Percentiles rank a stretch among this genome's conserved stretches.
Conservation (phyloP, 2,329 filamentous ascomycete species). For the Xylariales sp. region DNA sequence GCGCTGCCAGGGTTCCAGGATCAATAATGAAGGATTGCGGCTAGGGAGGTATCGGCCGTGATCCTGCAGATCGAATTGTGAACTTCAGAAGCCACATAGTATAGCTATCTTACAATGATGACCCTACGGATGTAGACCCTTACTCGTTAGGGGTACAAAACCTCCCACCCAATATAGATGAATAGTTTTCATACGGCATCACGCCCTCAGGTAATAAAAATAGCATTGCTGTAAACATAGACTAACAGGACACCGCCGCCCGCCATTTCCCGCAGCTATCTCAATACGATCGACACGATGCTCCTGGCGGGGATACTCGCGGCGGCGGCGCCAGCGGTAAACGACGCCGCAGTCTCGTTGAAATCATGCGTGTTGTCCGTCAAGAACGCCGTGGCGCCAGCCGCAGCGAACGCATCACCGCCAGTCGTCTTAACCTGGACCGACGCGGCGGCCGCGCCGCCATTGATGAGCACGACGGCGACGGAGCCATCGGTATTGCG, state of each 20-base stretch:
- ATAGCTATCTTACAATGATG: no score
- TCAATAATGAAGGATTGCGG: no score
- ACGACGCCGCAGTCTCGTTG: slow-evolving; percentile 30
- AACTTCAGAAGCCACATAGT: no score
- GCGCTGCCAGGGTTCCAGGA: no score
- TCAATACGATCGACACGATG: slow-evolving; percentile 33
- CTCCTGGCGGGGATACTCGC: slow-evolving; percentile 30
- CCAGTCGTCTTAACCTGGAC: slow-evolving; percentile 32
- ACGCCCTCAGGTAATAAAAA: no score
- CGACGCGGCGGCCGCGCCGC: slow-evolving; percentile 24
- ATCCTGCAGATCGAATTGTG: no score
- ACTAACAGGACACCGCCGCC: not conserved
- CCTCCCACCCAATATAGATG: no score
- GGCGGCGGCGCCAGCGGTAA: slow-evolving; percentile 20
- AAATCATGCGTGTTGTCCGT: slow-evolving; percentile 43
- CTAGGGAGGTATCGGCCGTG: no score
- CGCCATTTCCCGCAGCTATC: not conserved
- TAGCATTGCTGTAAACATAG: not conserved
- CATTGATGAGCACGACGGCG: slow-evolving; percentile 41
- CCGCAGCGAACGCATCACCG: slow-evolving; percentile 30
- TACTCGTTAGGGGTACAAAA: no score
- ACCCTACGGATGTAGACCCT: no score
- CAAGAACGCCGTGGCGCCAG: slow-evolving; percentile 32
- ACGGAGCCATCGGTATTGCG: slow-evolving; percentile 40
- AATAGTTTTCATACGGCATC: no score